phyloP scores from a whole-genome alignment of 345 rosid genomes.

The Zanthoxylum bungeanum region DNA sequence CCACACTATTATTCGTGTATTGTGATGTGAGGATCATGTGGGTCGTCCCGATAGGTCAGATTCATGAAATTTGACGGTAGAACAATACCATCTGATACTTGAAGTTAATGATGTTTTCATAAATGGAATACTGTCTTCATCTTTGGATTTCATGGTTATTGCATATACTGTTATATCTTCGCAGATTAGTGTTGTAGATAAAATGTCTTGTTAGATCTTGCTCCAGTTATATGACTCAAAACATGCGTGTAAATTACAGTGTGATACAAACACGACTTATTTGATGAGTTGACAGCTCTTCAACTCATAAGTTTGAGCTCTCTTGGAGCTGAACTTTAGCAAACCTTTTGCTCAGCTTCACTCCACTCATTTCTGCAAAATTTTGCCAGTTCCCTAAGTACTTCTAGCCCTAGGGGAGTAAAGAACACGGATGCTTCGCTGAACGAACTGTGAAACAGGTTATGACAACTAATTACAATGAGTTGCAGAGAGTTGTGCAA shows the following conservation, averaged over 20 bases:
- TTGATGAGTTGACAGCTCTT: neutral
- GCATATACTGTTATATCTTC: neutral
- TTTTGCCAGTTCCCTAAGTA: neutral
- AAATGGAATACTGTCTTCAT: neutral
- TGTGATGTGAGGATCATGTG: constrained; percentile 4
- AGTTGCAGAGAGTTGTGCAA: too few species aligned
- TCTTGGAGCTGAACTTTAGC: neutral
- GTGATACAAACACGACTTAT: neutral
- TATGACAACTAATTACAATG: neutral
- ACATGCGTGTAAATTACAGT: neutral
- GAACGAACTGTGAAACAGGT: too few species aligned
- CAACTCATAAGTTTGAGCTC: neutral
- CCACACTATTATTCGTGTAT: neutral
- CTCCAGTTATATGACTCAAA: neutral
- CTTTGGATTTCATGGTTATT: constrained; percentile 3
- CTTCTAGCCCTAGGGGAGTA: too few species aligned
- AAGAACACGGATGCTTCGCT: too few species aligned
- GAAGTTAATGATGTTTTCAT: neutral
- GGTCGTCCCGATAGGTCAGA: neutral
- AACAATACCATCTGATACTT: neutral
- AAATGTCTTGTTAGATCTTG: neutral
- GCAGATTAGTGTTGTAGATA: neutral
- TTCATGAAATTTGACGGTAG: neutral
- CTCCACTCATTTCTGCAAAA: neutral
- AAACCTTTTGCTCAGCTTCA: neutral